phyloP scores from a whole-genome alignment of 1,284 basidiomycete species.

The Trichosporon sp. region DNA sequence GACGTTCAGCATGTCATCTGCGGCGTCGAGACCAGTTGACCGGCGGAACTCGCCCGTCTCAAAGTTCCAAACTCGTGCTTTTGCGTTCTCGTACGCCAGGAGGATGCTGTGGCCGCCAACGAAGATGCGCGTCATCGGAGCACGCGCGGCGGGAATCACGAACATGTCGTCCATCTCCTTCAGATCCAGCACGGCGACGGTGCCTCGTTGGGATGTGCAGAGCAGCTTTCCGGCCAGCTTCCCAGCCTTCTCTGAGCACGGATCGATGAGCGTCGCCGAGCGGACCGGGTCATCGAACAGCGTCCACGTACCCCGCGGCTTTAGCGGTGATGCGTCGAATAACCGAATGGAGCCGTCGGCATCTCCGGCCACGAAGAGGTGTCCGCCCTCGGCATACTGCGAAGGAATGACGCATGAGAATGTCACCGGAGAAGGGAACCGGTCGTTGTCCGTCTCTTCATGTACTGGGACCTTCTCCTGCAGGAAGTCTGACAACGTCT shows the following conservation, averaged over 20 bases:
- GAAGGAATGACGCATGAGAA: conserved; percentile 32
- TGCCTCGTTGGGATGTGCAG: conserved; percentile 76
- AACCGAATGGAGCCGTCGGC: conserved; percentile 52
- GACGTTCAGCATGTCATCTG: conserved; percentile 69
- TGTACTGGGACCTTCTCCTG: conserved; percentile 9
- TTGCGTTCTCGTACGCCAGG: conserved; percentile 73
- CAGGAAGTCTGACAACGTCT: conserved; percentile 31
- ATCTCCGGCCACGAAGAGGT: conserved; percentile 48
- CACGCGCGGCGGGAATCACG: conserved; percentile 73
- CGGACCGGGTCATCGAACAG: conserved; percentile 59
- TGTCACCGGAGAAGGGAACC: conserved; percentile 44
- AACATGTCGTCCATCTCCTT: conserved; percentile 77
- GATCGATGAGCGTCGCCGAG: conserved; percentile 35
- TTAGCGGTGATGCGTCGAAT: conserved; percentile 40
- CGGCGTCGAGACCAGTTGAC: conserved; percentile 75
- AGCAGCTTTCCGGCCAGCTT: conserved; percentile 70
- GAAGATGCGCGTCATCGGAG: conserved; percentile 68
- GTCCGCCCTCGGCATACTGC: conserved; percentile 20
- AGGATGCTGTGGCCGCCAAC: conserved; percentile 72
- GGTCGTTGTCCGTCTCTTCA: conserved; percentile 28
- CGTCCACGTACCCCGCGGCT: conserved; percentile 43
- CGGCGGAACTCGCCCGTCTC: conserved; percentile 80
- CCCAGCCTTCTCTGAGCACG: conserved; percentile 55
- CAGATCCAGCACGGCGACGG: conserved; percentile 75
- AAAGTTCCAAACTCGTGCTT: conserved; percentile 86